Evolutionary conservation across 2,329 filamentous ascomycete genomes (phyloP), one percentile per base, ranked within the genome.

Genomic region (Colletotrichum paranaense): DNA sequence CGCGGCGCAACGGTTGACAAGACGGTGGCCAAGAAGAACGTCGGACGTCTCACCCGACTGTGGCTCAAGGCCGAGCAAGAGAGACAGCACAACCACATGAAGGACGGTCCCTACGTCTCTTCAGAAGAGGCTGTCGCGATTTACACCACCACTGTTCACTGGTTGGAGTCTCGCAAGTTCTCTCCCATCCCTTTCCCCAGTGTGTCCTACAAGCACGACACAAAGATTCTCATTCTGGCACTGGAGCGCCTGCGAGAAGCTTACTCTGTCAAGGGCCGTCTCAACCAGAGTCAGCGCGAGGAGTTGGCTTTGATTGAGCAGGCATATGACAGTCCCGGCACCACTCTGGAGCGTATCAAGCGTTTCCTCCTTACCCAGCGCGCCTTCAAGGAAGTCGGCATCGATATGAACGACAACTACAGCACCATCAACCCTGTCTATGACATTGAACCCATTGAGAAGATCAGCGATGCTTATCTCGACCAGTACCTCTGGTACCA

Each of bases 381-480:
- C 82, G 97, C 97, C 1, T 99, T 99, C 89, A 99, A 99, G 85
- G 97, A 99, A 84, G 97, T 99, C 57, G 97, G 96, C 68, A 99
- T 99, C 77, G 97, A 99, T 81, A 99, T 99, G 97, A 99, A 99
- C 82, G 97, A 99, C 85, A 99, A 99, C 80, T 99, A 99, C 86
- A 98, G 92, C 87, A 96, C 95, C 22, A 99, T 99, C 87, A 99
- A 99, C 80, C 97, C 97, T 0, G 97, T 99, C 1, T 99, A 99
- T 81, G 97, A 99, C 77, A 97, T 99, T 73, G 97, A 99, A 84
- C 97, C 97, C 0, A 98, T 99, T 73, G 97, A 99, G 87, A 99
- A 99, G 87, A 99, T 99, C 78, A 99, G 96, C 52, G 97, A 99
- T 84, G 97, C 97, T 3, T 99, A 99, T 79, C 90, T 99, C 62